Base-by-base conservation (phyloP, 371 early-diverging fungal genomes). In the Globomyces sp. region DNA sequence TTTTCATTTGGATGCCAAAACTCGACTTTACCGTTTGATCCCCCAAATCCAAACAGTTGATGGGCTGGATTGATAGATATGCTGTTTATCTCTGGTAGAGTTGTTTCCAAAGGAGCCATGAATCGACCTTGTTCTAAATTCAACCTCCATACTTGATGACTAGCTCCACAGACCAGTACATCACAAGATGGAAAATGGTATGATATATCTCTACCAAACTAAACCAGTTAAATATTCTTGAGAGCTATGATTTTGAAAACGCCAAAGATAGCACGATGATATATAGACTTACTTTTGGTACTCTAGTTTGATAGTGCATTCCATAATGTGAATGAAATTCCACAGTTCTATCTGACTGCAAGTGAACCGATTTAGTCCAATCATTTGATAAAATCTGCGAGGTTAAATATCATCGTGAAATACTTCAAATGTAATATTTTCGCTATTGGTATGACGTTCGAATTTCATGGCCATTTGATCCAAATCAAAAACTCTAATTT, bases 281-380 rank as follows among this genome's bases (percentile, higher is more conserved):
- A 44, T 53, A 58, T n/a, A 46, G 53, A 46, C 67, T 65, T 66
- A 85, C 78, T 68, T 92, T 90, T 50, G 99, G 99, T 39, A 99
- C 90, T 72, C 96, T 86, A n/a, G 96, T 93, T 63, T 88, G 84
- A 71, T 95, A 96, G 72, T 98, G 97, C 76, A 96, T 79, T 58
- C 98, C 99, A 34, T 91, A 94, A 71, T 95, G 97, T 4, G 93
- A 82, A 74, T 99, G 99, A 68, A 99, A 92, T 81, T 99, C 99
- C 5, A 99, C 74, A n/a, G 90, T 85, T 57, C 98, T 86, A 76
- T 98, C 98, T 47, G 85, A 83, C 77, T 97, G 97, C 75, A 99
- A 77, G 58, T 92, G 87, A 34, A 93, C 95, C 3, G 89, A 80
- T 76, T 99, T 99, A 42, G 94, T 95, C 96, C 97, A 98, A 80